A percentile compares a stretch with the other conserved stretches of the same genome.
These are phyloP conservation scores for Panus rudis DNA, from an alignment of 768 basidiomycete species.

Conservation along the genomic window DNA sequence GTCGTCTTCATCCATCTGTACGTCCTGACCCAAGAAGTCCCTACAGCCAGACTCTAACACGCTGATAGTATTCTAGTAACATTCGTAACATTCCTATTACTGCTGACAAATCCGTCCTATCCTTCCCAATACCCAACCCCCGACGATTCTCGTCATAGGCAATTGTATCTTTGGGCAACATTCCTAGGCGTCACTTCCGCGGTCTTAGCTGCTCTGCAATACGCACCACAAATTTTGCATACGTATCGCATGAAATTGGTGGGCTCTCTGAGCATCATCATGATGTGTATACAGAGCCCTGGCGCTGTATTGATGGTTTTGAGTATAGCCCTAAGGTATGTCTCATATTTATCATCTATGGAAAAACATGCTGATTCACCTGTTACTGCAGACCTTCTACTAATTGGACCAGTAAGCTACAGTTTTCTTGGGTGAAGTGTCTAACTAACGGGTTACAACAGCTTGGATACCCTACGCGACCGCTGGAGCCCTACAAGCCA, in stretches of 20 bases:
- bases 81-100: conserved; percentile 57
- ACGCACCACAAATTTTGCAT: conserved; percentile 77
- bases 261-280: conserved; percentile 88
- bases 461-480: conserved; percentile 80
- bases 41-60: conserved; percentile 6
- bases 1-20: conserved; percentile 70
- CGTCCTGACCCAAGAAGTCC: conserved; percentile 21
- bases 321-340: conserved; percentile 65
- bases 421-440: not conserved
- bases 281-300: conserved; percentile 94
- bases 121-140: too few relatives aligned
- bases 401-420: conserved; percentile 69
- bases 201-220: conserved; percentile 74
- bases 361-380: conserved; percentile 2
- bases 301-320: conserved; percentile 84
- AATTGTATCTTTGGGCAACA: conserved; percentile 62
- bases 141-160: conserved; percentile 30
- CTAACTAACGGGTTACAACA: conserved; percentile 18
- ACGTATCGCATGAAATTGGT: conserved; percentile 79
- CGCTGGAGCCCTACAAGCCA: conserved; percentile 78
- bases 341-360: conserved; percentile 2
- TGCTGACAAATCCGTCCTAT: conserved; percentile 38
- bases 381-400: conserved; percentile 52
- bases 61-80: conserved; percentile 43
- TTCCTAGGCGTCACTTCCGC: conserved; percentile 83